These are phyloP conservation scores for Sapria himalayana DNA, from an alignment of 345 rosid genomes.

Conservation along the genomic window DNA sequence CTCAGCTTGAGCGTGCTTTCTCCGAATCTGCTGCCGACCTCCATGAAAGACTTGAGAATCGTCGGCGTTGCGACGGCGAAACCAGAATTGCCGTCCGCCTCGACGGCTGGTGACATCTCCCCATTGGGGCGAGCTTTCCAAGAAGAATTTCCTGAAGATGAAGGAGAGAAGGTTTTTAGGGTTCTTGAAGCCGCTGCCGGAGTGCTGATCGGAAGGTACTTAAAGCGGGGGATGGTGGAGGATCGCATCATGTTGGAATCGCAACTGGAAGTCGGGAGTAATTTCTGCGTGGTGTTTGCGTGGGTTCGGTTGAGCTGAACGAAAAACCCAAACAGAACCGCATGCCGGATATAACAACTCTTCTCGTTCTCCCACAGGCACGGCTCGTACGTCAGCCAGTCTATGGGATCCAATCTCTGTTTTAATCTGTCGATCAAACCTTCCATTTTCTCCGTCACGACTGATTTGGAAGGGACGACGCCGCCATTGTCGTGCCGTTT, in stretches of 20 bases:
- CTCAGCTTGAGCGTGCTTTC: slow-evolving; percentile 93
- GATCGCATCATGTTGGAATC: slow-evolving; percentile 93
- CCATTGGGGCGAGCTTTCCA: slow-evolving; percentile 55
- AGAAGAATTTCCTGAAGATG: slow-evolving; percentile 29
- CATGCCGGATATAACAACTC: slow-evolving; percentile 75
- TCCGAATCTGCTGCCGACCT: slow-evolving; percentile 94
- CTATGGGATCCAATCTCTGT: slow-evolving; percentile 86
- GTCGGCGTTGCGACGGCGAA: slow-evolving; percentile 81
- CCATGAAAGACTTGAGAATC: slow-evolving; percentile 78
- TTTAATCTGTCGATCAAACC: slow-evolving; percentile 36
- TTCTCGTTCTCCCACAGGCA: slow-evolving; percentile 88
- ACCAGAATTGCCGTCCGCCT: slow-evolving; percentile 45
- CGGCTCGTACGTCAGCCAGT: slow-evolving; percentile 98
- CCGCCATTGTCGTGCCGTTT: no score
- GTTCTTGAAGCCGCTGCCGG: slow-evolving; percentile 77
- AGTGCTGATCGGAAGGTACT: slow-evolving; percentile 90
- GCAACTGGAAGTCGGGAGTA: slow-evolving; percentile 70
- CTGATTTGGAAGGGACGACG: slow-evolving; percentile 30
- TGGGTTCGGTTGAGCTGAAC: slow-evolving; percentile 91
- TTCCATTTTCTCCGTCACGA: slow-evolving; percentile 29
- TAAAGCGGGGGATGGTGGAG: slow-evolving; percentile 82
- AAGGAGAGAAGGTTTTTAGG: slow-evolving; percentile 27
- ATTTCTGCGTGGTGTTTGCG: slow-evolving; percentile 65
- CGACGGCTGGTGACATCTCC: slow-evolving; percentile 38
- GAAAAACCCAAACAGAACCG: slow-evolving; percentile 95